Evolutionary conservation across 768 basidiomycete species (phyloP).

Genomic region (Cubamyces lactineus): DNA sequence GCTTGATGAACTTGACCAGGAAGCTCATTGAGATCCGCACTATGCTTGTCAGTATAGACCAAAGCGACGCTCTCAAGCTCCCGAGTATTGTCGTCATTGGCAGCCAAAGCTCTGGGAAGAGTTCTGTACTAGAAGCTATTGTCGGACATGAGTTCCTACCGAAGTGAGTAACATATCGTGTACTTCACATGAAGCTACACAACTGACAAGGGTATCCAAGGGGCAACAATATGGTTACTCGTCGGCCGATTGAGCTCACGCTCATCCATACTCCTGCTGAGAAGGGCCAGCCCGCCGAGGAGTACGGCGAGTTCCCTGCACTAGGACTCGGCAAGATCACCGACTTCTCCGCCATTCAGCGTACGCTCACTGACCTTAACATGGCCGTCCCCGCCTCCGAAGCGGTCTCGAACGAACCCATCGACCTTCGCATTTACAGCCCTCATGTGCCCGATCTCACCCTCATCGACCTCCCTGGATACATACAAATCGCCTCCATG

Average conservation of each 20-base stretch:
- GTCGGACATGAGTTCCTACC: conserved; percentile 98
- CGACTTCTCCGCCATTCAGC: conserved; percentile 90
- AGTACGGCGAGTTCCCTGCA: conserved; percentile 94
- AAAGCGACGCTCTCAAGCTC: conserved; percentile 90
- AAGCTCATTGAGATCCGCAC: conserved; percentile 96
- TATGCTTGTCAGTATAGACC: conserved; percentile 95
- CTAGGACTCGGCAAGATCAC: conserved; percentile 89
- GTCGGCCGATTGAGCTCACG: conserved; percentile 96
- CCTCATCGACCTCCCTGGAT: conserved; percentile 96
- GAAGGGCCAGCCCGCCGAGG: conserved; percentile 57
- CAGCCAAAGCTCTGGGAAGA: conserved; percentile 98
- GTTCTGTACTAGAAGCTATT: conserved; percentile 94
- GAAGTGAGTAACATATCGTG: conserved; percentile 65
- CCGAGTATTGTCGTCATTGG: conserved; percentile 99
- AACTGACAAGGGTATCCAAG: conserved; percentile 43
- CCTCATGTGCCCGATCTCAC: conserved; percentile 96
- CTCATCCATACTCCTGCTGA: conserved; percentile 85
- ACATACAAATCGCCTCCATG: conserved; percentile 91
- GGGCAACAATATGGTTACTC: conserved; percentile 99
- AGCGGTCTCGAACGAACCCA: conserved; percentile 92
- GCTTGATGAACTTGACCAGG: conserved; percentile 89
- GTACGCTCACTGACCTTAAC: conserved; percentile 92
- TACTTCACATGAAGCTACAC: not conserved
- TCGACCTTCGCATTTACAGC: conserved; percentile 96
- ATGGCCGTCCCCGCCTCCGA: conserved; percentile 88